These are phyloP conservation scores for Eryngium alpinum DNA, from an alignment of 140 eudicot species.

Conservation along the genomic window DNA sequence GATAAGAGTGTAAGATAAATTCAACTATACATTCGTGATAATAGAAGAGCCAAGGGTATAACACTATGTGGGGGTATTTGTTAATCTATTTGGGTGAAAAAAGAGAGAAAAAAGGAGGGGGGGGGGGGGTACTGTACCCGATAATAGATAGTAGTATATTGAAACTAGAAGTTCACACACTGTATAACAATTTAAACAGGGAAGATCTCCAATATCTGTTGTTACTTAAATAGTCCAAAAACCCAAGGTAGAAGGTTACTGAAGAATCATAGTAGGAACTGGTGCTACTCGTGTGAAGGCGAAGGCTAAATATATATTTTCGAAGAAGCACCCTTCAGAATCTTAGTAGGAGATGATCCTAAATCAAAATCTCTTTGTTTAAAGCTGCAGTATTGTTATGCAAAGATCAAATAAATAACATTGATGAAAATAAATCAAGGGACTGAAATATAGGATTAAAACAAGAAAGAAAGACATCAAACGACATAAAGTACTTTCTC, in stretches of 20 bases:
- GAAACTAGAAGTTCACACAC: background rate
- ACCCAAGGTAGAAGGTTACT: no score
- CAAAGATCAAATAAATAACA: background rate
- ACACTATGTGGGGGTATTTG: no score
- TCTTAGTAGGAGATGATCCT: background rate
- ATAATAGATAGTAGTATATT: background rate
- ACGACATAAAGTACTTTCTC: background rate
- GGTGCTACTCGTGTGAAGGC: no score
- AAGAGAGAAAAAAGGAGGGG: no score
- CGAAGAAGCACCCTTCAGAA: background rate
- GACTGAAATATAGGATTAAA: background rate
- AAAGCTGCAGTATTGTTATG: background rate
- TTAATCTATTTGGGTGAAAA: no score
- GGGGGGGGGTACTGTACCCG: background rate
- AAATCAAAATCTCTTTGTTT: background rate
- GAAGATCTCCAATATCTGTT: no score
- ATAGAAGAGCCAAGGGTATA: no score
- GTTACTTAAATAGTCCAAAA: no score
- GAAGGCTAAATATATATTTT: no score
- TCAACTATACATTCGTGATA: background rate
- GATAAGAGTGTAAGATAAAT: background rate
- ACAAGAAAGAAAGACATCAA: background rate
- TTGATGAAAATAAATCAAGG: background rate
- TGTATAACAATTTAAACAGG: no score
- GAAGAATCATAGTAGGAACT: no score